Evolutionary conservation across 148 eudicot genomes (phyloP), one percentile per base, ranked within the genome.

Genomic region (Heliamphora exappendiculata): DNA sequence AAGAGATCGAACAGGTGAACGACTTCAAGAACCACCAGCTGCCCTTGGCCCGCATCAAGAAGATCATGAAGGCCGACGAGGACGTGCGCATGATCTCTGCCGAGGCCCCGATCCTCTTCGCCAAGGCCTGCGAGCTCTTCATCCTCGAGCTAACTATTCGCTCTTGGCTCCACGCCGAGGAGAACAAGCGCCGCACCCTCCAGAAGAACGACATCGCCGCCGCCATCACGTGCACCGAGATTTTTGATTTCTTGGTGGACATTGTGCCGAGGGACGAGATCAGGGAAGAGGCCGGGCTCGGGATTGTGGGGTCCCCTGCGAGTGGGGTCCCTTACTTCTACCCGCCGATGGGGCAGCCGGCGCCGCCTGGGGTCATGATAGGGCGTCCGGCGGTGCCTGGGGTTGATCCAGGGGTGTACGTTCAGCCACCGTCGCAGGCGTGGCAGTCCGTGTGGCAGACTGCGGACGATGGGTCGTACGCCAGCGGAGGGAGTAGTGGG

Each of bases 51-150:
- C 86, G 96, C 0, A 91, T 91, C 79, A 91, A 91, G 85, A 91
- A 91, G 78, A 91, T 91, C 83, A 91, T 91, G 96, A 91, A 91
- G 39, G 96, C 96, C 14, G 96, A 91, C 55, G 96, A 91, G 70
- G 96, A 91, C 47, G 96, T 91, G 0, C 89, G 96, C 5, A 91
- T 91, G 96, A 91, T 91, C 74, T 91, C 96, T 0, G 96, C 93
- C 5, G 93, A 91, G 66, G 93, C 96, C 0, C 96, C 96, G 0
- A 89, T 91, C 1, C 77, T 91, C 1, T 91, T 91, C 84, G 91
- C 96, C 20, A 91, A 91, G 76, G 96, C 96, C 3, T 91, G 96
- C 75, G 96, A 91, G 76, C 84, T 91, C 26, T 91, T 91, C 86
- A 89, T 91, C 37, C 86, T 91, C 7, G 96, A 91, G 71, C 93